phyloP scores from a whole-genome alignment of 805 yeast species.

The Alloascoidea hylecoeti region DNA sequence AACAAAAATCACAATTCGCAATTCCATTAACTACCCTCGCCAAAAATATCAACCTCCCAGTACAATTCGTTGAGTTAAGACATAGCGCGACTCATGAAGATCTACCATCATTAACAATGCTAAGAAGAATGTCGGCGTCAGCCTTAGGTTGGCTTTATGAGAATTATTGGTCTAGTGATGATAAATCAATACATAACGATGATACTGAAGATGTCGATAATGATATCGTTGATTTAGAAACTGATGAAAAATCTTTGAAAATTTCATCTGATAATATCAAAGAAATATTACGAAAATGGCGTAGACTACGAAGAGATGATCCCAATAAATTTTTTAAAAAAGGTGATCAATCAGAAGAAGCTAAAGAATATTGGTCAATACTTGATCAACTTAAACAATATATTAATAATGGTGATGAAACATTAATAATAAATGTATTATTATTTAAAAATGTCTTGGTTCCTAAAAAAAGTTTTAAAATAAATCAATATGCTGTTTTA shows the following conservation, averaged over 20 bases:
- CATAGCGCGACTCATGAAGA: slow-evolving; percentile 87
- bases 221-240: slow-evolving; percentile 11
- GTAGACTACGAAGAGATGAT: slow-evolving; percentile 33
- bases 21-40: slow-evolving; percentile 72
- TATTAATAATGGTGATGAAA: slow-evolving; percentile 8
- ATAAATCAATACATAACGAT: slow-evolving; percentile 4
- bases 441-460: slow-evolving; percentile 20
- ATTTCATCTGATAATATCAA: slow-evolving; percentile 13
- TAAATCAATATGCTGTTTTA: not conserved
- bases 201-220: slow-evolving; percentile 6
- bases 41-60: slow-evolving; percentile 49
- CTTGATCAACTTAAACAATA: slow-evolving; percentile 14
- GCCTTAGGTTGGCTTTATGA: slow-evolving; percentile 68
- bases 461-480: slow-evolving; percentile 10
- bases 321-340: slow-evolving; percentile 21
- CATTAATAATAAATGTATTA: slow-evolving; percentile 14
- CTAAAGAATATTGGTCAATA: slow-evolving; percentile 27
- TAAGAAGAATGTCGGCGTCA: slow-evolving; percentile 40
- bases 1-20: slow-evolving; percentile 67
- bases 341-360: slow-evolving; percentile 29
- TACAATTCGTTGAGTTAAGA: slow-evolving; percentile 76
- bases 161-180: slow-evolving; percentile 47
- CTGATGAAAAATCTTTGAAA: slow-evolving; percentile 9
- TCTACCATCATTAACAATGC: slow-evolving; percentile 55
- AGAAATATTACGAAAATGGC: slow-evolving; percentile 27